Base-by-base conservation (phyloP, 2,329 filamentous ascomycete species). In the Fusarium sulawesiense region DNA sequence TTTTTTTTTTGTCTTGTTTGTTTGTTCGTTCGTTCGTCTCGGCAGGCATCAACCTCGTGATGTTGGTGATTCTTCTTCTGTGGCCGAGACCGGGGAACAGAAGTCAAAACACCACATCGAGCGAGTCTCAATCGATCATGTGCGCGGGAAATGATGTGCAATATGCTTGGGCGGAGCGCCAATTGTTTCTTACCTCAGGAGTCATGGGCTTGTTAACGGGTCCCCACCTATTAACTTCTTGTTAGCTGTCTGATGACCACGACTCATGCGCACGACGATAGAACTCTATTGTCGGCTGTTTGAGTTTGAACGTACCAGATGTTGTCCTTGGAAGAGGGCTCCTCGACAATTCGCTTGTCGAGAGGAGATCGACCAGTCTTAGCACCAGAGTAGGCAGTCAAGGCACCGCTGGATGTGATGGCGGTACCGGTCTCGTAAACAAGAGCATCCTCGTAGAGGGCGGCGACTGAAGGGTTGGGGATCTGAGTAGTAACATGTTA, bases 161-260 rank as follows among this genome's bases (percentile, higher is more conserved):
- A 41, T 46, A 16, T 57, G 40, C 21, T 58, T 50, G 45, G 49
- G 62, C 58, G 68, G 61, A 68, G 46, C 29, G 41, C 59, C 37
- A 21, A 64, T 20, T 48, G 29, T 53, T 58, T 72, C 74, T 75
- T 91, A 98, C 96, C 82, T 98, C 94, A 76, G 94, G 89, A 75
- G 89, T 91, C 96, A 99, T 99, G 80, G 95, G 93, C 89, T 98
- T 98, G 88, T 99, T 99, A 75, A 99, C 96, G 60, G 96, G 95
- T 78, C 96, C 96, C 96, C 96, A 98, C 84, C 84, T 86, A 64
- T 56, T 66, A 57, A 70, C 51, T 45, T 59, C 61, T 32, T 68
- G 76, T 80, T 76, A 82, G 76, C 70, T 57, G 51, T 66, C 62
- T 64, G 61, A 37, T 75, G 61, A 70, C 61, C 47, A 56, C 55